phyloP scores from a whole-genome alignment of 1,284 basidiomycete genomes.

The Ganoderma sinense region DNA sequence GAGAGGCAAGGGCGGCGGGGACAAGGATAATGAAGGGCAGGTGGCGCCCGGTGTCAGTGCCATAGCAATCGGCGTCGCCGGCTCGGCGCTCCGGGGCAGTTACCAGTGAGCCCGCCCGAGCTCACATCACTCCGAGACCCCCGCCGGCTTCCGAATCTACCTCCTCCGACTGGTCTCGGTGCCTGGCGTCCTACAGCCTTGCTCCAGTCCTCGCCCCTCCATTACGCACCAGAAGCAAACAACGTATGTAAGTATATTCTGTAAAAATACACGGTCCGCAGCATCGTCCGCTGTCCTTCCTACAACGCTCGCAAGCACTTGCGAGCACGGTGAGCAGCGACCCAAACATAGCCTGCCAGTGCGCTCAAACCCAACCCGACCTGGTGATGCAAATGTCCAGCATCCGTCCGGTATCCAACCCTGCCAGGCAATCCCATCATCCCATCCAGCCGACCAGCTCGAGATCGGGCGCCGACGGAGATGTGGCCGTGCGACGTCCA shows the following conservation, averaged over 20 bases:
- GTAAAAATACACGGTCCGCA: slow-evolving; percentile 18
- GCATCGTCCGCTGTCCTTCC: neutral
- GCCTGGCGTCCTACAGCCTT: neutral
- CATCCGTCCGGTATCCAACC: neutral
- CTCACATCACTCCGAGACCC: slow-evolving; percentile 12
- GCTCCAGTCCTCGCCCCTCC: neutral
- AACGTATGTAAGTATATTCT: slow-evolving; percentile 2
- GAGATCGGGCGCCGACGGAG: slow-evolving; percentile 3
- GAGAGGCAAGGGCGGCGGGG: slow-evolving; percentile 6
- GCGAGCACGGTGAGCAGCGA: neutral
- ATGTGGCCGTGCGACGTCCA: neutral
- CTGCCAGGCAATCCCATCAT: neutral
- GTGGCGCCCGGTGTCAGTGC: slow-evolving; percentile 6
- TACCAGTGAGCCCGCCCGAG: slow-evolving; percentile 11
- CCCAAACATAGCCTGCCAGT: neutral
- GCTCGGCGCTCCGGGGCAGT: neutral
- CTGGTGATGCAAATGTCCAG: slow-evolving; percentile 4
- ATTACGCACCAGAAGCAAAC: slow-evolving; percentile 8
- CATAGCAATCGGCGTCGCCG: slow-evolving; percentile 31
- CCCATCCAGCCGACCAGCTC: slow-evolving; percentile 3
- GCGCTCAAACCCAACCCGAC: neutral
- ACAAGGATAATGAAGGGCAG: slow-evolving; percentile 1
- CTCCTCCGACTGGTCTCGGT: slow-evolving; percentile 10
- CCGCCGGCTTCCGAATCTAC: slow-evolving; percentile 8
- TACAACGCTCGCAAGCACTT: slow-evolving; percentile 4